These are phyloP conservation scores for Gastrolobium bilobum DNA, from an alignment of 306 rosid genomes.

Conservation along the genomic window DNA sequence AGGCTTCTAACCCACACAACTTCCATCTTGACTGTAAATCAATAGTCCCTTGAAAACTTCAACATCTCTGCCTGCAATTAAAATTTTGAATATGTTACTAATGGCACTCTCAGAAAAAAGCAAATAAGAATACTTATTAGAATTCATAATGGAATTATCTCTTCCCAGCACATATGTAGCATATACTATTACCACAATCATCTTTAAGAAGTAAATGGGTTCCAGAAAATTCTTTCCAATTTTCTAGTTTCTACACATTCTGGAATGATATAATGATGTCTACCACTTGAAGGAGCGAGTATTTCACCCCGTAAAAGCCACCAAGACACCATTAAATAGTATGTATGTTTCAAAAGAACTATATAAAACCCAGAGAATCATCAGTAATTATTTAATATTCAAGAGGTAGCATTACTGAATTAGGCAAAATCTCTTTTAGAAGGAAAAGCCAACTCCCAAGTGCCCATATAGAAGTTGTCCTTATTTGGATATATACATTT, in stretches of 20 bases:
- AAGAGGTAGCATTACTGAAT: conserved; percentile 13
- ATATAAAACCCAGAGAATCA: background rate
- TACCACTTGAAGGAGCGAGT: background rate
- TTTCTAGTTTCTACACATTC: background rate
- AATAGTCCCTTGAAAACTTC: conserved; percentile 74
- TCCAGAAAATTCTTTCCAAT: background rate
- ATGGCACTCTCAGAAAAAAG: background rate
- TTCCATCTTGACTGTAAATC: conserved; percentile 45
- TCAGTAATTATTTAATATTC: background rate
- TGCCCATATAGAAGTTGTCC: conserved; percentile 21
- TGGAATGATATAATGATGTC: background rate
- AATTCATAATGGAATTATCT: background rate
- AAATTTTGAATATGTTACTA: conserved; percentile 40
- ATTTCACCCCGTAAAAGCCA: background rate
- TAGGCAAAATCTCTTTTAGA: background rate
- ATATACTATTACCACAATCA: background rate
- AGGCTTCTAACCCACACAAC: conserved; percentile 6
- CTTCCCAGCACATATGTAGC: background rate
- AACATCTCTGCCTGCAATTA: conserved; percentile 72
- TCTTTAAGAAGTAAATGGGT: conserved; percentile 12
- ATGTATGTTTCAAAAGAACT: background rate
- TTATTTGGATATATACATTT: background rate
- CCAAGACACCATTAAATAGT: conserved; percentile 3
- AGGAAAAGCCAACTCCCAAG: conserved; percentile 18
- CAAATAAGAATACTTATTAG: background rate